Conservation (phyloP, 495 filamentous ascomycete genomes). For the Penicillium taxi region DNA sequence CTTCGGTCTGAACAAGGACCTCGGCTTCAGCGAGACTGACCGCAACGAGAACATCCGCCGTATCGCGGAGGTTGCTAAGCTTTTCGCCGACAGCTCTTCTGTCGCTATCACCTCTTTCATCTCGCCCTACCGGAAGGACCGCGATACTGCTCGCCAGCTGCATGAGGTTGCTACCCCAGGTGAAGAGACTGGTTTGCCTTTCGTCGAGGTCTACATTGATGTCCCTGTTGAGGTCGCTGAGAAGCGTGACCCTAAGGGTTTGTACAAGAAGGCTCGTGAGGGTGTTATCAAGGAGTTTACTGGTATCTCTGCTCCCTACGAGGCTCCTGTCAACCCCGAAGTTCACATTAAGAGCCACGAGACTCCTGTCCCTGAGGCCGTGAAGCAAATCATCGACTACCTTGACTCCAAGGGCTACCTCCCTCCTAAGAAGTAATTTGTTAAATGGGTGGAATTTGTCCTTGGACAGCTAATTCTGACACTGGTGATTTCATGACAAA, state of each 20-base stretch:
- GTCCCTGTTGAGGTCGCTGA: constrained; percentile 86
- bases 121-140: constrained; percentile 83
- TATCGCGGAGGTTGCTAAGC: constrained; percentile 91
- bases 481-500: constrained; percentile 1
- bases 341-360: constrained; percentile 71
- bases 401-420: constrained; percentile 58
- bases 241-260: constrained; percentile 87
- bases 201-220: constrained; percentile 90
- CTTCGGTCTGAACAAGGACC: constrained; percentile 94
- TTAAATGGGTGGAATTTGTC: constrained; percentile 8
- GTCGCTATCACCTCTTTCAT: constrained; percentile 95
- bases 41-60: constrained; percentile 95
- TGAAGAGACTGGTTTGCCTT: constrained; percentile 57
- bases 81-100: constrained; percentile 84
- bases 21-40: constrained; percentile 88
- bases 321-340: constrained; percentile 79
- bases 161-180: constrained; percentile 51
- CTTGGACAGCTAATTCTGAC: neutral
- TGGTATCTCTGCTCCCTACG: constrained; percentile 85
- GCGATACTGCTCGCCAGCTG: constrained; percentile 68
- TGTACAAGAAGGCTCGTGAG: constrained; percentile 92
- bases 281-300: constrained; percentile 97
- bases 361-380: constrained; percentile 75
- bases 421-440: constrained; percentile 42
- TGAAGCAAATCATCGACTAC: constrained; percentile 72